Evolutionary conservation across 352 stramenopile species (phyloP), one percentile per base, ranked within the genome.

Genomic region (Plasmopara halstedii): DNA sequence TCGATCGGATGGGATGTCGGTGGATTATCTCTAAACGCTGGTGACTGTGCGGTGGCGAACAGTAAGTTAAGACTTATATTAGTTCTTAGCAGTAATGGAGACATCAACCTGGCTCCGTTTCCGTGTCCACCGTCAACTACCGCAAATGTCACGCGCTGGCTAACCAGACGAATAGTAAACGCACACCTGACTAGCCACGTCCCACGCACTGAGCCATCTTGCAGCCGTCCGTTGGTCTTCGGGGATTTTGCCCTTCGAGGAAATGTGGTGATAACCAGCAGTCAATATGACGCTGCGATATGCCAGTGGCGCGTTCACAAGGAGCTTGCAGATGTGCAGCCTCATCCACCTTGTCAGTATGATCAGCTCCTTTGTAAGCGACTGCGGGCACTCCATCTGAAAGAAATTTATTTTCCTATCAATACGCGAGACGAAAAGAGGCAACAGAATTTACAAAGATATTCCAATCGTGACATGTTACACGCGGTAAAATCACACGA

Each of bases 221-320:
- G 32, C 15, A 22, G 27, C 4, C 36, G 23, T 9, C 47, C 50
- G 15, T 25, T 48, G 18, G 39, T 55, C 2, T 53, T 8, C 21
- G 56, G 51, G 4, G 60, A 64, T 0, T 89, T 89, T 51, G 74
- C 80, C 7, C 56, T 87, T 2, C 70, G 83, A 37, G 80, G 85
- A 35, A 72, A 58, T 27, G 26, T 86, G 10, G 42, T 70, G 6
- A 29, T 92, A 10, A 76, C 77, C 0, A 67, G 71, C 6, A 71
- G 67, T 34, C 64, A 63, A 29, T 32, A 46, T 13, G 62, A 73
- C 8, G 59, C 67, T 22, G 69, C 70, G 8, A 70, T 89, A 31
- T 89, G 75, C 39, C 80, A 89, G 37, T 92, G 77, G 77, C 53
- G 59, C 14, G 43, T 86, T n/a, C 61, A 64, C 19, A 73, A 78